Conservation (phyloP, 140 eudicot genomes). For the Artemisia princeps region DNA sequence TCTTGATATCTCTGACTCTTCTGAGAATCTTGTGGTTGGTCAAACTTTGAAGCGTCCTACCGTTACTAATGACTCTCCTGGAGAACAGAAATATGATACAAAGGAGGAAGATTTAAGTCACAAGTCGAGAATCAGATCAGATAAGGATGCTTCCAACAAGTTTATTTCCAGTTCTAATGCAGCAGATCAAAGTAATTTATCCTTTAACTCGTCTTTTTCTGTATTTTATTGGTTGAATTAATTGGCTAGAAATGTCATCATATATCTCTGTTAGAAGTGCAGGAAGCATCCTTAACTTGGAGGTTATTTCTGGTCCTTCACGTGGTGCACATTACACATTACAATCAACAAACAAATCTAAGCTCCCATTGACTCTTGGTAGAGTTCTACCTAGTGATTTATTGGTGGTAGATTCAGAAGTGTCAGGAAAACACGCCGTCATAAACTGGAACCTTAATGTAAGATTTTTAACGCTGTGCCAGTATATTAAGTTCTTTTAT, state of each 20-base stretch:
- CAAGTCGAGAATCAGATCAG: constrained; percentile 28
- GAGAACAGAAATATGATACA: constrained; percentile 29
- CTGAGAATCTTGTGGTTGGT: constrained; percentile 56
- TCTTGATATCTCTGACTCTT: constrained; percentile 49
- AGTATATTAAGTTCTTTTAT: not conserved
- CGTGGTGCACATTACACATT: constrained; percentile 54
- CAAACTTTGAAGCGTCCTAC: constrained; percentile 68
- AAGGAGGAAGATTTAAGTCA: constrained; percentile 38
- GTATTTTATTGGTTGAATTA: constrained; percentile 21
- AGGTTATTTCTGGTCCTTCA: constrained; percentile 87
- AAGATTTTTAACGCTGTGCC: constrained; percentile 18
- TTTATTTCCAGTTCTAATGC: constrained; percentile 32
- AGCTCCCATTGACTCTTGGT: constrained; percentile 81
- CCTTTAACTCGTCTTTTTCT: constrained; percentile 25
- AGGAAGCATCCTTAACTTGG: constrained; percentile 83
- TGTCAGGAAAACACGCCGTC: constrained; percentile 86
- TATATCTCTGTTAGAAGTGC: constrained; percentile 71
- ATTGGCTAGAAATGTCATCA: constrained; percentile 53
- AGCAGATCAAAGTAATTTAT: constrained; percentile 54
- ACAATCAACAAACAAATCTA: constrained; percentile 59
- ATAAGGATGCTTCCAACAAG: constrained; percentile 28
- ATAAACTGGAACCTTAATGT: constrained; percentile 80
- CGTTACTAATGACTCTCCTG: constrained; percentile 27
- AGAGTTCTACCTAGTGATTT: constrained; percentile 79
- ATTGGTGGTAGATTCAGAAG: constrained; percentile 75